These are phyloP conservation scores for Akanthomyces uredinophilus DNA, from an alignment of 2,329 filamentous ascomycete genomes.

Conservation along the genomic window DNA sequence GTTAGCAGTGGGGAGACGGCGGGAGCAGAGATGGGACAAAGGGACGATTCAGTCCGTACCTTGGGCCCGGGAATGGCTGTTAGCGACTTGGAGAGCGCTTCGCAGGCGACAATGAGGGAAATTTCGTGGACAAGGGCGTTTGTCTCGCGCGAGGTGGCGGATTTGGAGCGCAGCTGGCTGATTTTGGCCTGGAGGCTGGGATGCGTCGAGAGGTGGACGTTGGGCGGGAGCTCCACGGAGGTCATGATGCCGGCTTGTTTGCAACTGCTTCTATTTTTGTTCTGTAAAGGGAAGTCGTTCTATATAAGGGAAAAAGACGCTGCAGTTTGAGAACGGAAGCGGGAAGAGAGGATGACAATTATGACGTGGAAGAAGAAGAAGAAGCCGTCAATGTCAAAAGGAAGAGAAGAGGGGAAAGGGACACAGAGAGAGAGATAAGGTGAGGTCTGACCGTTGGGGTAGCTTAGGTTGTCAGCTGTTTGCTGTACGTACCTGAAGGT, in stretches of 20 bases:
- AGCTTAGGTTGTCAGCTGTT: background rate
- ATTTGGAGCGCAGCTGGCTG: conserved; percentile 75
- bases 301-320: background rate
- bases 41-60: conserved; percentile 46
- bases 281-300: background rate
- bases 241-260: background rate
- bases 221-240: conserved; percentile 40
- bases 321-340: background rate
- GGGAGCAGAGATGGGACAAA: background rate
- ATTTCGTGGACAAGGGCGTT: conserved; percentile 84
- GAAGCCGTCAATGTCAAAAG: background rate
- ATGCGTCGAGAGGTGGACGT: conserved; percentile 75
- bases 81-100: conserved; percentile 67
- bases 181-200: conserved; percentile 86
- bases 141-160: conserved; percentile 67
- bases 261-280: background rate
- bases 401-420: background rate
- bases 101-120: conserved; percentile 71
- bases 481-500: background rate
- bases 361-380: background rate
- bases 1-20: background rate
- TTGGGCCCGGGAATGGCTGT: conserved; percentile 53
- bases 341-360: background rate
- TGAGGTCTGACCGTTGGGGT: background rate
- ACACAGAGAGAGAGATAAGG: background rate